Evolutionary conservation across 805 yeast genomes (phyloP), one percentile per base, ranked within the genome.

Genomic region (Candida gorgasii): DNA sequence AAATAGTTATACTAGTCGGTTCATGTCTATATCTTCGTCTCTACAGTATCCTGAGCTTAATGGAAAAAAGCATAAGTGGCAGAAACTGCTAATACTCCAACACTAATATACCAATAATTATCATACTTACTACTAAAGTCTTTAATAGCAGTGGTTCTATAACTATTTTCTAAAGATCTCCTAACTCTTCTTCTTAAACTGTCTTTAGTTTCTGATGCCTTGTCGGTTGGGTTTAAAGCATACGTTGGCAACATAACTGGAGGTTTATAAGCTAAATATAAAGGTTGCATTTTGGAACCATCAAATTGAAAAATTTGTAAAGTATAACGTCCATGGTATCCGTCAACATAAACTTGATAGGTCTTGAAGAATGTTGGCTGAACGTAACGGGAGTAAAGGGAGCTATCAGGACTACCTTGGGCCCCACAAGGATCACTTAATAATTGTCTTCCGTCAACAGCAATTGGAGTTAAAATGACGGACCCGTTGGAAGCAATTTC

Each of bases 201-300:
- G 6, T 62, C 32, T 29, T 55, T 53, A 8, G 75, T 61, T 28
- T 68, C 63, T 5, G 72, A 57, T 2, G 70, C 66, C 22, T 50
- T 46, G 33, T 71, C 69, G 2, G 96, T 86, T 16, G 99, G 99
- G 63, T 90, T 92, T 73, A 93, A 69, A 0, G 97, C 90, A 40
- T 61, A 66, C 0, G 98, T 93, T 16, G 99, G 99, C 46, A 93
- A 78, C 99, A 93, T 93, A 78, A 86, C 75, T 8, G 99, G 95
- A 5, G 99, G 99, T 54, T 78, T 78, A 70, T 90, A 93, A 2
- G 95, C 96, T 62, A 93, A 75, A 64, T 89, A 93, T 55, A 93
- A 63, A 0, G 99, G 98, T 51, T 89, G 92, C 72, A 85, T 65
- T 34, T 80, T 80, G 13, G 86, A 62, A 13, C 97, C 97, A 61